Evolutionary conservation across 1,139 yeast species (phyloP), one percentile per base, ranked within the genome.

Genomic region (Spathaspora sp.): DNA sequence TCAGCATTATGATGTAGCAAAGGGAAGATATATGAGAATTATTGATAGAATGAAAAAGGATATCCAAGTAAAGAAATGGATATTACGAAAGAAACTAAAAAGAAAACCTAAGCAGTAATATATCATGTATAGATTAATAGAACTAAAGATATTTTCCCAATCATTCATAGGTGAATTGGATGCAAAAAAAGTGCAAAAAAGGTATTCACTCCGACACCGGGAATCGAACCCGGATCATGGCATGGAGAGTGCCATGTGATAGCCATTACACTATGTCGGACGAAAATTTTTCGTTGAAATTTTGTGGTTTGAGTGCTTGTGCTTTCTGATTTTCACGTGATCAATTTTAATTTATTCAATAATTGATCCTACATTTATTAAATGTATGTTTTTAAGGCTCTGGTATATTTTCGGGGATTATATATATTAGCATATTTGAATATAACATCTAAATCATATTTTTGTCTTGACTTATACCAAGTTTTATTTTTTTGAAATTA

Each of bases 221-320:
- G 76, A 71, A 67, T 71, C 72, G 76, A 71, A 71, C 76, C 74
- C 76, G 68, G 76, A 68, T 70, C 65, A 62, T 56, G 55, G 48
- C 64, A 57, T 57, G 57, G 65, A 60, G 62, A 60, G 64, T 56
- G 64, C 48, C 52, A 55, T 49, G 64, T 60, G 65, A 50, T 60
- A 59, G 63, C 65, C 65, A 50, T 57, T 60, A 60, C 65, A 60
- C 65, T 52, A 60, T 57, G 56, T 58, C 65, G 64, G 65, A 60
- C 64, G 58, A 31, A 60, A 66, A 64, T 31, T 43, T 10, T 34
- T 24, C 7, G 6, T 31, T 31, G 36, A 15, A 31, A 31, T 7
- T 11, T 13, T 9, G 3, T 31, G 18, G 17, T 31, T 15, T 31
- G 36, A 4, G 31, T 2, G 6, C 13, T 5, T 5, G n/a, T 9